Evolutionary conservation across 1,284 basidiomycete genomes (phyloP), one percentile per base, ranked within the genome.

Genomic region (Schizopora paradoxa): DNA sequence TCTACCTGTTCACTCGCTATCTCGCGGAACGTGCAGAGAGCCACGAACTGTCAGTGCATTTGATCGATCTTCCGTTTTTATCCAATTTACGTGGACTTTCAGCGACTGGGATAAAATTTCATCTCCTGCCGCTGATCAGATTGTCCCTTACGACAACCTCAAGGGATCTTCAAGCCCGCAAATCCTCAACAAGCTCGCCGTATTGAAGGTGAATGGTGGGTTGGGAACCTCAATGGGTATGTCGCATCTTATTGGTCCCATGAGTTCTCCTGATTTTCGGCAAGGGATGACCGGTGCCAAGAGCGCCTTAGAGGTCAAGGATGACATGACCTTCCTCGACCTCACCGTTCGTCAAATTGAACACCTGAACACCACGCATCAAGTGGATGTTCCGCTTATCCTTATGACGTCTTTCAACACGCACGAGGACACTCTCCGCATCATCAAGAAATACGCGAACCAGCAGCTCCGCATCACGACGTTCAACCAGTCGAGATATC

Each of bases 371-470:
- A 86, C 82, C 42, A 77, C 76, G 45, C 67, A 69, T 61, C 72
- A 73, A 37, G 82, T 83, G 56, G 81, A 96, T 70, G 94, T 98
- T 39, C 94, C 94, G 11, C 89, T 98, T 65, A 95, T 97, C 70
- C 83, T 98, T 64, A 98, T 98, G 94, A 98, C 95, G 63, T 96
- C 93, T 54, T 98, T 98, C 84, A 98, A 98, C 77, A 98, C 95
- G 36, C 93, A 95, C 66, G 91, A 95, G 43, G 93, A 96, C 66
- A 96, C 93, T 41, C 77, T 91, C 49, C 87, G 93, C 51, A 96
- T 98, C 73, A 98, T 99, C 72, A 95, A 98, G 69, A 99, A 99
- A 72, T 99, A 98, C 70, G 91, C 86, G 45, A 98, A 98, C 76
- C 92, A 96, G 73, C 92, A 95, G 66, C 79, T 95, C 59, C 86